A percentile compares a stretch with the other conserved stretches of the same genome.
Conservation (phyloP, 805 yeast genomes). For the Candida ipomoeae region DNA sequence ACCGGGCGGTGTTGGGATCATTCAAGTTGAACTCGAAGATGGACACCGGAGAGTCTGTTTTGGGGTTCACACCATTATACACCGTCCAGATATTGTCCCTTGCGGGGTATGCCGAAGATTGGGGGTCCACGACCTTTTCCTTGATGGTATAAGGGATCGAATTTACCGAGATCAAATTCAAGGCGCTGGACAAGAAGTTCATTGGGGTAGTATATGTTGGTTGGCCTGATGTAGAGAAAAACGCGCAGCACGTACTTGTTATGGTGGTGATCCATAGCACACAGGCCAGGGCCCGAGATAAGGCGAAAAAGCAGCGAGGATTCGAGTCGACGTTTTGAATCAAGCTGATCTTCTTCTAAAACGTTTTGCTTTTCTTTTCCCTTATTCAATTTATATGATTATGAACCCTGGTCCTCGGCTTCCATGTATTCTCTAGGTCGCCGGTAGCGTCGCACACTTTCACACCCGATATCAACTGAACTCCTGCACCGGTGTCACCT, state of each 20-base stretch:
- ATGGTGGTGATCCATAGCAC: neutral
- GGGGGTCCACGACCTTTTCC: conserved; percentile 36
- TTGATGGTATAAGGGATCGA: conserved; percentile 58
- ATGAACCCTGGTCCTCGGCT: neutral
- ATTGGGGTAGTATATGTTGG: conserved; percentile 25
- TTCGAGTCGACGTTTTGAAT: too few relatives aligned
- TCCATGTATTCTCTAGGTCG: neutral
- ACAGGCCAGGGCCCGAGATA: neutral
- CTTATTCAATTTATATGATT: neutral
- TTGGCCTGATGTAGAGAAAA: conserved; percentile 1
- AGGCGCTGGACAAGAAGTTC: conserved; percentile 67
- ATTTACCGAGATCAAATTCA: conserved; percentile 52
- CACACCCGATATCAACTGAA: conserved; percentile 3
- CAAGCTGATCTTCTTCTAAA: too few relatives aligned
- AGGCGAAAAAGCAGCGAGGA: too few relatives aligned
- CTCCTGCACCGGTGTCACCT: neutral
- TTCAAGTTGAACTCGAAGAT: conserved; percentile 60
- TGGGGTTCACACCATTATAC: conserved; percentile 53
- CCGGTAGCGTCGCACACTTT: neutral
- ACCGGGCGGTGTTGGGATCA: conserved; percentile 29
- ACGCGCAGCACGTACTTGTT: conserved; percentile 1
- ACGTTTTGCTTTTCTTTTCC: neutral
- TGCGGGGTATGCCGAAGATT: conserved; percentile 15
- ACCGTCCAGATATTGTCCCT: conserved; percentile 55
- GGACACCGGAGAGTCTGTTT: conserved; percentile 53